Base-by-base conservation (phyloP, 1,284 basidiomycete genomes). In the Grifola frondosa region DNA sequence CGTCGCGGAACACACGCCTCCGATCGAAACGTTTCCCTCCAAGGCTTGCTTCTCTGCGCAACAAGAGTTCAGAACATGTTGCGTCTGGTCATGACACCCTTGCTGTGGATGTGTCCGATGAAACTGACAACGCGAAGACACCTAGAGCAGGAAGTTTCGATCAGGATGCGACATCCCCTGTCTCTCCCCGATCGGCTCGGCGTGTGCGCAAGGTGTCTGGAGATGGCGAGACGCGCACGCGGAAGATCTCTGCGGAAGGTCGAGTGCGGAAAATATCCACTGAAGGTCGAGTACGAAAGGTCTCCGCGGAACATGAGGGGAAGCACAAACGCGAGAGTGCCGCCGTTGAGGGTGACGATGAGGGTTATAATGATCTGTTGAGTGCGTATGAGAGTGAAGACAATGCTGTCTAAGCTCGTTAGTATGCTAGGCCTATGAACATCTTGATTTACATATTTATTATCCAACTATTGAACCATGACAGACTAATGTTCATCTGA, bases 331-430 rank as follows among this genome's bases (percentile, higher is more conserved):
- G 76, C 35, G 79, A 81, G 30, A 86, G 80, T 56, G 77, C 71
- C 21, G 83, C 81, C 1, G 80, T 83, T 39, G 83, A 87, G 42
- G 85, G 85, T 3, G 84, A 88, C 48, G 85, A 88, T 50, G 85
- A 88, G 58, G 84, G 82, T 6, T 88, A 88, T 45, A 84, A 84
- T 49, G 86, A 88, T 22, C 58, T 88, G 42, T 60, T 88, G 50
- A 86, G 82, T 59, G 84, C 84, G 19, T 89, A 89, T 55, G 86
- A 88, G 64, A 88, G 86, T 56, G 85, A 88, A 47, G 66, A 65
- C 26, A 57, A 55, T 26, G 40, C 37, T 25, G 26, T 37, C 11
- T 53, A 38, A 47, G 23, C 23, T 31, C 23, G 17, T 23, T 19
- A 17, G 24, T 16, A 25, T 39, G 15, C 32, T 35, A 29, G 19